Evolutionary conservation across 129 eudicot species (phyloP), one percentile per base, ranked within the genome.

Genomic region (Lactuca sativa): DNA sequence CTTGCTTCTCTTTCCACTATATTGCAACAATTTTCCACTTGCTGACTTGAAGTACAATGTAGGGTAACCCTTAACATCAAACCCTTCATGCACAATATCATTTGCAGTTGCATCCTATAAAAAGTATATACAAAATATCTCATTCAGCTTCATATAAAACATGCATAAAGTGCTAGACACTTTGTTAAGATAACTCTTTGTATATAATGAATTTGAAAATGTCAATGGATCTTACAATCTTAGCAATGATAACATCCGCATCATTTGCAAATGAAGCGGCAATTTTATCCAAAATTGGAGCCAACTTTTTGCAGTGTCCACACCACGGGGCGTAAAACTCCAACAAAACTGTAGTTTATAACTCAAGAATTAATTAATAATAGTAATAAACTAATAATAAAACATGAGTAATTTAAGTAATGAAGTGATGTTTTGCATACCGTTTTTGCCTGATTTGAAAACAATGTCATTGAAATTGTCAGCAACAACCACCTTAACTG

Each of bases 291-390:
- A 93, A 81, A 49, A 89, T 82, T n/a, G 98, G 96, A n/a, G 87
- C 85, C 84, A 93, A 80, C 78, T 81, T 86, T 59, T 93, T 87
- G 85, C 98, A 93, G 82, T 93, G 96, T 67, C 90, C 95, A 54
- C 98, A 93, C 98, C 92, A 89, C 4, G 96, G 96, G 6, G 98
- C 98, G 67, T 93, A 89, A 70, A 93, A 85, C 83, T 89, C 96
- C 70, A 93, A 55, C 6, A 89, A 73, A 77, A 93, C 96, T 93
- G 84, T 77, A 74, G 15, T 9, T 9, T 8, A 12, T 2, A 62
- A 40, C 17, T 34, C 17, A 34, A 18, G 30, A 6, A 13, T 14
- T 38, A 25, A 37, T 33, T 7, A 7, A 18, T 11, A 59, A 43
- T 36, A 33, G 21, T 25, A 25, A 25, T 25, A 25, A 25, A 25